Conservation (phyloP, 73 alveolate species). For the Paramecium sonneborni region DNA sequence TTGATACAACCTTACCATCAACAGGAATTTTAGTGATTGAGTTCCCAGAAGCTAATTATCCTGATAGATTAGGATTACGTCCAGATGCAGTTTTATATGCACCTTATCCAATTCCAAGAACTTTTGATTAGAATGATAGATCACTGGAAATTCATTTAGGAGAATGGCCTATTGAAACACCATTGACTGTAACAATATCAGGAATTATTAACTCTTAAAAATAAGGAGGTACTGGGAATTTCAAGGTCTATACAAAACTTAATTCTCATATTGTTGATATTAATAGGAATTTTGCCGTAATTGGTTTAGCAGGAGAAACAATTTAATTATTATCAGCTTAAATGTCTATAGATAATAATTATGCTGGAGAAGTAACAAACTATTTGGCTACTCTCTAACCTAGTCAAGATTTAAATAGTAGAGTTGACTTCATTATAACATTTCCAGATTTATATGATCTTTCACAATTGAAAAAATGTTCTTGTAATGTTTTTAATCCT, state of each 20-base stretch:
- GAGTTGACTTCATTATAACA: neutral
- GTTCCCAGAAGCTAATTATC: slow-evolving; percentile 38
- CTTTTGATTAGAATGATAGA: slow-evolving; percentile 19
- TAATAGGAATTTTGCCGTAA: slow-evolving; percentile 18
- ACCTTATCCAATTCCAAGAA: too few relatives aligned
- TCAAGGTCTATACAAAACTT: too few relatives aligned
- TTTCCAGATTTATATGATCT: slow-evolving; percentile 32
- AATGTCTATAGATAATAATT: neutral
- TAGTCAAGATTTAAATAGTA: neutral
- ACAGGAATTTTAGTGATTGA: slow-evolving; percentile 7
- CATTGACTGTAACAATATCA: slow-evolving; percentile 28
- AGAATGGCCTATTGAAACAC: neutral
- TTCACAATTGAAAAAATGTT: neutral
- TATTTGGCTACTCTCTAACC: neutral
- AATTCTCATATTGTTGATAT: slow-evolving; percentile 13
- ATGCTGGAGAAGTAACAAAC: slow-evolving; percentile 42
- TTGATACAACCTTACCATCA: slow-evolving; percentile 45
- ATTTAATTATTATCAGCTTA: neutral
- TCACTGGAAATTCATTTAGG: slow-evolving; percentile 30
- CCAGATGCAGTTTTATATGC: neutral
- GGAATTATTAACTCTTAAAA: neutral
- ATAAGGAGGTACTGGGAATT: slow-evolving; percentile 4
- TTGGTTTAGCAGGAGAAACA: slow-evolving; percentile 44
- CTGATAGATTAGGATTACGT: slow-evolving; percentile 19
- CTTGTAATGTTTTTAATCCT: neutral